phyloP scores from a whole-genome alignment of 73 alveolate genomes.

The Halteria grandinella region DNA sequence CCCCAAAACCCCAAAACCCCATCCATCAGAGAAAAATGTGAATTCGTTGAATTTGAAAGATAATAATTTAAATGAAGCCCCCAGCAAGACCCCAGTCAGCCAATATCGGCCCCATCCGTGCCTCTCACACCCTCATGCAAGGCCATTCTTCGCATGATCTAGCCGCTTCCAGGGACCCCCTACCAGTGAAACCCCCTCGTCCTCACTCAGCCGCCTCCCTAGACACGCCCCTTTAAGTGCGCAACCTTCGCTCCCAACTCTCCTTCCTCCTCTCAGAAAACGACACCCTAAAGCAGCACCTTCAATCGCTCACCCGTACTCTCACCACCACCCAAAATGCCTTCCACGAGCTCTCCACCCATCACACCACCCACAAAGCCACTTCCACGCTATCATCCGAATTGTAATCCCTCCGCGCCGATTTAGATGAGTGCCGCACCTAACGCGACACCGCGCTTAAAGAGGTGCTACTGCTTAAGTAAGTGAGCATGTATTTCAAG shows the following conservation, averaged over 20 bases:
- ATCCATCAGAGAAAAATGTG: no score
- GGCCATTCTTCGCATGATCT: no score
- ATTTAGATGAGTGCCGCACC: background rate
- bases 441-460: constrained; percentile 2
- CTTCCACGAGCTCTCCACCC: constrained; percentile 4
- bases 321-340: background rate
- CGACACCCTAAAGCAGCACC: constrained; percentile 26
- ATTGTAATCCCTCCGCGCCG: background rate
- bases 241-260: constrained; percentile 8
- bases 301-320: constrained; percentile 10
- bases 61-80: no score
- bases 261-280: constrained; percentile 23
- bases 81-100: no score
- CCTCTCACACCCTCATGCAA: no score
- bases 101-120: no score
- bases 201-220: no score
- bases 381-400: background rate
- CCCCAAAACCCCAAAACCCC: no score
- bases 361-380: background rate
- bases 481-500: constrained; percentile 8
- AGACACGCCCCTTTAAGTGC: no score
- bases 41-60: no score
- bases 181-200: no score
- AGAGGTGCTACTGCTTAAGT: constrained; percentile 6
- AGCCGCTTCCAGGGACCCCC: no score